Evolutionary conservation across 116 monocot genomes (phyloP).

Genomic region (Cymodocea nodosa): DNA sequence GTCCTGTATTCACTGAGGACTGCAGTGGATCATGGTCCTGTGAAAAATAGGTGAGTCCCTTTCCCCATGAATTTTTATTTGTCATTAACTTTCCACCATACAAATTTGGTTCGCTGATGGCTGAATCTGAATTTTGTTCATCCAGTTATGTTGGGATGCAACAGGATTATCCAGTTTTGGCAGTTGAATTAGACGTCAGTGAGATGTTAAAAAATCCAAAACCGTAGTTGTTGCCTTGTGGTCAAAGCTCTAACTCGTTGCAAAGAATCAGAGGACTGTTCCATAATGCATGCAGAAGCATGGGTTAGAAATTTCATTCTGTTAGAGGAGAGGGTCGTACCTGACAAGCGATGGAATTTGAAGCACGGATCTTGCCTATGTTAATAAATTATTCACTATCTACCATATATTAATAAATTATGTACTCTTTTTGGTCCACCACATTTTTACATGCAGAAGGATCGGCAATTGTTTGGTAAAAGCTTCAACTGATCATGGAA

Average conservation of each 20-base stretch:
- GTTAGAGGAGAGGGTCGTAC: background rate
- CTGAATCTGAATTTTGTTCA: background rate
- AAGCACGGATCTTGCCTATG: background rate
- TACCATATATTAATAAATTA: background rate
- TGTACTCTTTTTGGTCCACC: background rate
- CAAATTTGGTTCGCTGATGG: background rate
- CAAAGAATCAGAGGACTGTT: background rate
- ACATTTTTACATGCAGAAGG: background rate
- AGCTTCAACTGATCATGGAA: no score
- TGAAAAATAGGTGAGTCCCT: conserved; percentile 62
- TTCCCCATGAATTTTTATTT: background rate
- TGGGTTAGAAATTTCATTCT: background rate
- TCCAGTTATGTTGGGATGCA: conserved; percentile 46
- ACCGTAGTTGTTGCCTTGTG: background rate
- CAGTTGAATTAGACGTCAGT: conserved; percentile 86
- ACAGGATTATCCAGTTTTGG: conserved; percentile 59
- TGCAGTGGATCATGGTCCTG: conserved; percentile 91
- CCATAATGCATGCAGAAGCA: background rate
- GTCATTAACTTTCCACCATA: background rate
- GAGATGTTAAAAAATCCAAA: conserved; percentile 73
- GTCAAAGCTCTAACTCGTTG: background rate
- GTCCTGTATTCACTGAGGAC: conserved; percentile 59
- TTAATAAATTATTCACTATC: background rate
- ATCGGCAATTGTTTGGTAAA: background rate
- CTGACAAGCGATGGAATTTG: no score